Evolutionary conservation across 306 rosid genomes (phyloP), one percentile per base, ranked within the genome.

Genomic region (Comarum palustre): DNA sequence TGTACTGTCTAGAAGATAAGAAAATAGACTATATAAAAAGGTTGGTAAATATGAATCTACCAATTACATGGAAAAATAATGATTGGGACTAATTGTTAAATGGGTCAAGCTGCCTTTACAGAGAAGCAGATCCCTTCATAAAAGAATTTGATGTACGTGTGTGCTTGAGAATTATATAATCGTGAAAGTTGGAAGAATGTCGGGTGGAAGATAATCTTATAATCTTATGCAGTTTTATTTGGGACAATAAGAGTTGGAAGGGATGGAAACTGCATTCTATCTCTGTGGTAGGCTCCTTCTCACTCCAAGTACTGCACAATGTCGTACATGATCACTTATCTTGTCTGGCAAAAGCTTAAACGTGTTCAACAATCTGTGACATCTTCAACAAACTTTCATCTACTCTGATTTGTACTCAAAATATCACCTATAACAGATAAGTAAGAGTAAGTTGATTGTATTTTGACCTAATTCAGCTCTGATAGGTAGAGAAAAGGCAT

Each of bases 241-340:
- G 80, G 65, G 79, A 74, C 71, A 69, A 29, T 31, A 77, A 64
- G 66, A 77, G 82, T 81, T 77, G 85, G 87, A 86, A 72, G 71
- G 67, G 78, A 68, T 68, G 75, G 74, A 62, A 27, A 38, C 52
- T 71, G 73, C 67, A 77, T 75, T 64, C 36, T 77, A 27, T 81
- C 84, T n/a, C 50, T 31, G 78, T 59, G 86, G 86, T 84, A 74
- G 88, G 90, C 79, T 61, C 84, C 64, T 78, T 76, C 74, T 71
- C 57, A 64, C 75, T 71, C 73, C 8, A 51, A 50, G 25, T n/a
- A 51, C 58, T n/a, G 58, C 25, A n/a, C 50, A 27, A 54, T 62
- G 67, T 52, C 65, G 20, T 59, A 10, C 48, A 60, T 32, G 46
- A 9, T 38, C 74, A 71, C 39, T 46, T 29, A 27, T 57, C 25